Evolutionary conservation across 1,139 yeast species (phyloP), one percentile per base, ranked within the genome.

Genomic region (Geotrichum restrictum): DNA sequence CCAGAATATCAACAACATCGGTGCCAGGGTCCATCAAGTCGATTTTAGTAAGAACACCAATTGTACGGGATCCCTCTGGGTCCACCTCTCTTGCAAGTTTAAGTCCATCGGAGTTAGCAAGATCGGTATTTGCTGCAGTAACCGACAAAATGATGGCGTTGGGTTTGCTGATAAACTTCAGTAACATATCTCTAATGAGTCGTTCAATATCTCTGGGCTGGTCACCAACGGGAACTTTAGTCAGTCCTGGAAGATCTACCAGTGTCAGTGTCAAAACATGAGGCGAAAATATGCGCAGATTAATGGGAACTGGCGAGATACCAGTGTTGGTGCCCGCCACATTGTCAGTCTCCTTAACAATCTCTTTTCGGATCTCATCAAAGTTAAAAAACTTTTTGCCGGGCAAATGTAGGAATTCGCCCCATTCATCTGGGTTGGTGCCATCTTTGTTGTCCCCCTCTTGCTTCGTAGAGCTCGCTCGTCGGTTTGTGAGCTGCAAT

Each of bases 161-260:
- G 54, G 98, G 98, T 69, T 89, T 91, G 34, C 96, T 83, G 63
- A 93, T 93, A 68, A 86, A 93, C 69, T 88, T 88, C 79, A 93
- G 77, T 56, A 93, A 77, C 98, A 93, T 93, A 59, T 91, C 96
- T 67, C 87, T 83, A 63, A 93, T 94, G 71, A 88, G 96, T 60
- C 81, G 83, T 75, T 93, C 98, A 60, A 93, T 93, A 69, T 93
- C 98, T 68, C 87, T 88, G 52, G 98, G 98, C 73, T 93, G 98
- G 69, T 93, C 98, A 47, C 98, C 98, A 48, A 93, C 98, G n/a
- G 98, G 98, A 39, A 94, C 98, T 71, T 93, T 93, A 29, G 98
- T 93, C 66, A 93, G 79, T 57, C 98, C 98, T 13, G 98, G 98
- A 64, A 93, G 78, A 76, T 93, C 98, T 43, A 93, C 98, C 65